A percentile compares a stretch with the other conserved stretches of the same genome.
These are phyloP conservation scores for Carex littledalei DNA, from an alignment of 176 grass and related monocot species.

Conservation along the genomic window DNA sequence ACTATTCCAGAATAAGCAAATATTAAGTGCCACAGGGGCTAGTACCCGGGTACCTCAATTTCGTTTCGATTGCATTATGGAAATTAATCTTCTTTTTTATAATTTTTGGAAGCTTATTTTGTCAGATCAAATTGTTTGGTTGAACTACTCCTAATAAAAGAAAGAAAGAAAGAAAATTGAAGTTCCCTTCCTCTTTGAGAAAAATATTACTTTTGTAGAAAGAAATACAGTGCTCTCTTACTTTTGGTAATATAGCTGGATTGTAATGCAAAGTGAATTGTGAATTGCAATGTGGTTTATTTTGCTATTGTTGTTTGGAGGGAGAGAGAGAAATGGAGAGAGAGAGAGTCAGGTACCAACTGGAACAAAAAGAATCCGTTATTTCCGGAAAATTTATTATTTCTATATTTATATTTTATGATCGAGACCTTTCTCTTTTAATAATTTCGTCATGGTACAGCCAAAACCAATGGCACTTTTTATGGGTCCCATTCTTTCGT, in stretches of 20 bases:
- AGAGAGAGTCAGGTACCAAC: neutral
- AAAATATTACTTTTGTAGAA: neutral
- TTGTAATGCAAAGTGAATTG: neutral
- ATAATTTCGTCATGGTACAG: neutral
- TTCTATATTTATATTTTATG: neutral
- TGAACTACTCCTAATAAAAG: neutral
- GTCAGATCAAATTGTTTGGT: neutral
- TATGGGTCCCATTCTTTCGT: neutral
- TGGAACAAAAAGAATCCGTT: conserved; percentile 1
- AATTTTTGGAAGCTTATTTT: neutral
- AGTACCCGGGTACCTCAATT: neutral
- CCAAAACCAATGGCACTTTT: neutral
- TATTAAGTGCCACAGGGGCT: neutral
- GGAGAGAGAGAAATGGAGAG: neutral
- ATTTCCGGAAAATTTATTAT: neutral
- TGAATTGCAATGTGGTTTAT: conserved; percentile 8
- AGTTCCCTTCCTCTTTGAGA: neutral
- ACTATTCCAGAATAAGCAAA: neutral
- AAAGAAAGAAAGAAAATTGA: neutral
- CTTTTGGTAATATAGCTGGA: neutral
- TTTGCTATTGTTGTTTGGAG: neutral
- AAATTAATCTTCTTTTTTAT: neutral
- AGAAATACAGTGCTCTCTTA: neutral
- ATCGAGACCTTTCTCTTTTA: conserved; percentile 13
- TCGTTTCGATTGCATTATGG: neutral